A percentile compares a stretch with the other conserved stretches of the same genome.
These are phyloP conservation scores for Curvularia eragrostidis DNA, from an alignment of 2,329 filamentous ascomycete genomes.

Conservation along the genomic window DNA sequence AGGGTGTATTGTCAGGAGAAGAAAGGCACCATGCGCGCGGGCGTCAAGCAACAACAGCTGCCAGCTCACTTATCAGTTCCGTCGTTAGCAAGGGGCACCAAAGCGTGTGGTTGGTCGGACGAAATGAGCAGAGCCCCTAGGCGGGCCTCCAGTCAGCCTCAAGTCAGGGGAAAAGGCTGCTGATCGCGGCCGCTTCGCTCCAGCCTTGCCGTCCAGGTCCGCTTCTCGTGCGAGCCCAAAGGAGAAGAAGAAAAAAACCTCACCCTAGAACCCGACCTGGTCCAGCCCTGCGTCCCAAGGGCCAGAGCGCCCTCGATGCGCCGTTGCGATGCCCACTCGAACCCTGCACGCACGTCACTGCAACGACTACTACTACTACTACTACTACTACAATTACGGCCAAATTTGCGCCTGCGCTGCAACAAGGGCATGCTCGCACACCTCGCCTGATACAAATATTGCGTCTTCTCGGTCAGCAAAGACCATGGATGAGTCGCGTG, in stretches of 20 bases:
- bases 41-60: neutral
- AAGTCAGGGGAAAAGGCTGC: conserved; percentile 23
- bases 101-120: conserved; percentile 25
- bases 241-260: neutral
- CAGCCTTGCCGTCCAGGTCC: conserved; percentile 18
- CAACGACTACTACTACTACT: neutral
- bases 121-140: conserved; percentile 36
- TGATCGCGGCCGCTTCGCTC: conserved; percentile 13
- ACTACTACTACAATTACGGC: neutral
- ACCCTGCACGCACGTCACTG: conserved; percentile 15
- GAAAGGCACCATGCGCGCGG: neutral
- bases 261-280: conserved; percentile 1
- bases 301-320: conserved; percentile 11
- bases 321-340: conserved; percentile 10
- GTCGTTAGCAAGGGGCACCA: conserved; percentile 17
- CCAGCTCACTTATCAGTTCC: conserved; percentile 14
- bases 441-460: conserved; percentile 8
- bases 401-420: neutral
- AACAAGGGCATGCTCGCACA: neutral
- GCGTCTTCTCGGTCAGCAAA: conserved; percentile 1
- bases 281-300: neutral
- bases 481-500: neutral
- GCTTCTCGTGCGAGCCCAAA: conserved; percentile 17
- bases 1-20: conserved; percentile 17
- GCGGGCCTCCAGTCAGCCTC: conserved; percentile 6